These are phyloP conservation scores for Pythium myriotylum DNA, from an alignment of 352 stramenopile genomes.

Conservation along the genomic window DNA sequence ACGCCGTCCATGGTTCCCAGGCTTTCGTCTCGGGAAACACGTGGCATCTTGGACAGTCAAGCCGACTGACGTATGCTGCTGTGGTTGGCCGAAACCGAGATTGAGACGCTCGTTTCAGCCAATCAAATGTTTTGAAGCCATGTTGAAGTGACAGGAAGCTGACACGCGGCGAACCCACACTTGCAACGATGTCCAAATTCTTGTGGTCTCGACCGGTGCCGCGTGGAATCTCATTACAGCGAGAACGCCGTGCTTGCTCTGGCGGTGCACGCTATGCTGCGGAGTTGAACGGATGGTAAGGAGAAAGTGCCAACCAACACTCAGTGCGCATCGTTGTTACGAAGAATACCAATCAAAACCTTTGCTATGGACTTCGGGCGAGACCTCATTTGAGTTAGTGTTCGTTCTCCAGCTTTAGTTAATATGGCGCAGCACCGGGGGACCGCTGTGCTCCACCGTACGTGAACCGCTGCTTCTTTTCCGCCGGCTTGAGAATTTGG, in stretches of 20 bases:
- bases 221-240: too few species aligned
- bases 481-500: conserved; percentile 72
- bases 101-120: not conserved
- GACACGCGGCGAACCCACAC: conserved; percentile 12
- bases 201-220: conserved; percentile 22
- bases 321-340: not conserved
- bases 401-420: not conserved
- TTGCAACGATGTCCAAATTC: conserved; percentile 10
- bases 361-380: too few species aligned
- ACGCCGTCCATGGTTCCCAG: too few species aligned
- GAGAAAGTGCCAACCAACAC: too few species aligned
- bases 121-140: not conserved
- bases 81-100: conserved; percentile 23
- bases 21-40: conserved; percentile 14
- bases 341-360: too few species aligned
- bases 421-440: conserved; percentile 14
- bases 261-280: too few species aligned
- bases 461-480: conserved; percentile 83
- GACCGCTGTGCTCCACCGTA: conserved; percentile 43
- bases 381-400: too few species aligned
- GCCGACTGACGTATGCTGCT: conserved; percentile 22
- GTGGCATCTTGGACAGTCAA: conserved; percentile 13
- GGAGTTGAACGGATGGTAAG: too few species aligned
- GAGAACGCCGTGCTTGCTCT: too few species aligned
- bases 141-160: conserved; percentile 24